Conservation (phyloP, 192 early-diverging fungal genomes). For the Umbelopsis sp. region DNA sequence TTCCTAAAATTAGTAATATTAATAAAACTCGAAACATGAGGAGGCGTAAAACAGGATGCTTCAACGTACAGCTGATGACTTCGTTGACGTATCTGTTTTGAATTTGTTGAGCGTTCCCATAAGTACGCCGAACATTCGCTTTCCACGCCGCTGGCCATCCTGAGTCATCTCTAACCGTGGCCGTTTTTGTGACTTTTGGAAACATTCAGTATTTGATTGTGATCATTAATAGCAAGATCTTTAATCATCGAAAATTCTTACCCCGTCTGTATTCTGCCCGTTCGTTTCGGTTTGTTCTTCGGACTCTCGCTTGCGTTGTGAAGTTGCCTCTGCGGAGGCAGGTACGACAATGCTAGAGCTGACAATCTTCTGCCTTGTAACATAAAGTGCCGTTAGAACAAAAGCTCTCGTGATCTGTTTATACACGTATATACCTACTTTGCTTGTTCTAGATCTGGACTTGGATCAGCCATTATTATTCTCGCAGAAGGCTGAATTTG, state of each 20-base stretch:
- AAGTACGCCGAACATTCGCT: constrained; percentile 55
- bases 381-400: not conserved
- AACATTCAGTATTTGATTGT: not conserved
- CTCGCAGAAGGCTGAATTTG: no score
- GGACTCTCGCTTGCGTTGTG: constrained; percentile 20
- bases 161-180: constrained; percentile 43
- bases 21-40: not conserved
- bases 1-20: constrained; percentile 31
- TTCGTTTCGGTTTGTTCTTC: not conserved
- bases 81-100: constrained; percentile 50
- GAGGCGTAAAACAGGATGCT: not conserved
- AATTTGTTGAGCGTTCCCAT: constrained; percentile 59
- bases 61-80: constrained; percentile 47
- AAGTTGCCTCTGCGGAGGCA: not conserved
- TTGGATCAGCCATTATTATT: not conserved
- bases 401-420: not conserved
- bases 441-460: not conserved
- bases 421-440: not conserved
- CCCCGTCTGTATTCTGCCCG: constrained; percentile 5
- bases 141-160: constrained; percentile 39
- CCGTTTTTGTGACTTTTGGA: constrained; percentile 31
- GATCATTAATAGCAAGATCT: not conserved
- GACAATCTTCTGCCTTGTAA: constrained; percentile 21
- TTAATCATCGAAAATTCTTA: not conserved
- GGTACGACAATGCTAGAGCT: constrained; percentile 41